A percentile compares a stretch with the other conserved stretches of the same genome.
Evolutionary conservation across 2,329 filamentous ascomycete genomes (phyloP).

Genomic region (Colletotrichum eleusines): DNA sequence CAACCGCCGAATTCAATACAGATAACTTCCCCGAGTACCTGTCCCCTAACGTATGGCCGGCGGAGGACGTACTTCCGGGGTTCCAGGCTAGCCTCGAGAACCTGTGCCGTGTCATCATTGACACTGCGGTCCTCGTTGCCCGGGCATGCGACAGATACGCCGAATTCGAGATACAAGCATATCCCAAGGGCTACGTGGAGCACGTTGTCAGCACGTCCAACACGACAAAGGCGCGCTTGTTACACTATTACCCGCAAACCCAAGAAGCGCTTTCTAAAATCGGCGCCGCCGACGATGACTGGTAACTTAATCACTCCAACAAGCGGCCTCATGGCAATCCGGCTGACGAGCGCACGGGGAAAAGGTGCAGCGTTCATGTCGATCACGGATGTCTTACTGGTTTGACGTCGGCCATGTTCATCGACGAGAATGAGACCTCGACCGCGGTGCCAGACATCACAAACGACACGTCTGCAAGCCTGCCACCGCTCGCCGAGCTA

Average conservation of each 20-base stretch:
- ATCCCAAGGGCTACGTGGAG: slow-evolving; percentile 84
- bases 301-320: slow-evolving; percentile 71
- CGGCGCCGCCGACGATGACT: slow-evolving; percentile 78
- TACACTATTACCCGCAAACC: slow-evolving; percentile 88
- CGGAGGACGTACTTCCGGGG: slow-evolving; percentile 74
- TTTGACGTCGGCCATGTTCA: slow-evolving; percentile 94
- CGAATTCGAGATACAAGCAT: slow-evolving; percentile 79
- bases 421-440: slow-evolving; percentile 75
- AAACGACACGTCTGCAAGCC: slow-evolving; percentile 46
- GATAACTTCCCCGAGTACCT: slow-evolving; percentile 88
- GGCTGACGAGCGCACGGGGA: not conserved
- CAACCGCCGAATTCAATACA: slow-evolving; percentile 67
- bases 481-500: slow-evolving; percentile 76
- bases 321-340: no score
- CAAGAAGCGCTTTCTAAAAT: slow-evolving; percentile 38
- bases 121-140: slow-evolving; percentile 89
- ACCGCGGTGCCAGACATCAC: slow-evolving; percentile 50
- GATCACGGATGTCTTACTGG: slow-evolving; percentile 94
- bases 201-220: slow-evolving; percentile 86
- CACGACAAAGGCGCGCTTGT: slow-evolving; percentile 88
- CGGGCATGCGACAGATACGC: slow-evolving; percentile 91
- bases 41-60: slow-evolving; percentile 90
- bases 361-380: slow-evolving; percentile 53
- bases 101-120: slow-evolving; percentile 87
- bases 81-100: slow-evolving; percentile 80